Evolutionary conservation across 495 filamentous ascomycete species (phyloP), one percentile per base, ranked within the genome.

Genomic region (Hyphodiscus hymeniophilus): DNA sequence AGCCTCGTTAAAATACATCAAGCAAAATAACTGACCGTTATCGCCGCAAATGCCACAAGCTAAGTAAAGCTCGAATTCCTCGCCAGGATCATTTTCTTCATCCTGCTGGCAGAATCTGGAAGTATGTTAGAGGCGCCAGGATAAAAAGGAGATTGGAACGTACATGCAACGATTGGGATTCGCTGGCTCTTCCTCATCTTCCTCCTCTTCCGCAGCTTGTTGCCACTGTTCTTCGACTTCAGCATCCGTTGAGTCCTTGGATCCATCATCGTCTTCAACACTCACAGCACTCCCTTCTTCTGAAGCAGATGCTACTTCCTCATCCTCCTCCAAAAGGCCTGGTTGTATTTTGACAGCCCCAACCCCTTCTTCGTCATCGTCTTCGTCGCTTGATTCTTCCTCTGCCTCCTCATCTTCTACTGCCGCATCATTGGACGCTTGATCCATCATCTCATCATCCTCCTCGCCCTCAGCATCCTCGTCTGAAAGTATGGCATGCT

Each of bases 31-130:
- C 88, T 64, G 67, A 97, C 91, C 84, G 69, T 94, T 87, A 63
- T 95, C 86, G 44, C 80, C 85, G 66, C 92, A 97, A 49, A 82
- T 76, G 48, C 65, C 68, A 63, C 91, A 96, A 45, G 84, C 69
- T 34, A 97, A 70, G 60, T 84, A 89, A 48, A 84, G 73, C 66
- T 97, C 92, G 62, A 85, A 96, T 50, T 95, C 90, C 48, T 85
- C 84, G 52, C 53, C 54, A 16, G 59, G 62, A 44, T 62, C 45
- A 44, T 59, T 50, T 22, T 55, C 55, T 47, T 64, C 60, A 30
- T 59, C 45, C 35, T 60, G 49, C 32, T 62, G 52, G 33, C 60
- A 60, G 18, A 60, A 52, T 48, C 52, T 57, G 48, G 16, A 8
- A 21, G 15, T 3, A 42, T 33, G 45, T 58, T 44, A 54, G 36